phyloP scores from a whole-genome alignment of 768 basidiomycete species.

The Tulasnella sp. region DNA sequence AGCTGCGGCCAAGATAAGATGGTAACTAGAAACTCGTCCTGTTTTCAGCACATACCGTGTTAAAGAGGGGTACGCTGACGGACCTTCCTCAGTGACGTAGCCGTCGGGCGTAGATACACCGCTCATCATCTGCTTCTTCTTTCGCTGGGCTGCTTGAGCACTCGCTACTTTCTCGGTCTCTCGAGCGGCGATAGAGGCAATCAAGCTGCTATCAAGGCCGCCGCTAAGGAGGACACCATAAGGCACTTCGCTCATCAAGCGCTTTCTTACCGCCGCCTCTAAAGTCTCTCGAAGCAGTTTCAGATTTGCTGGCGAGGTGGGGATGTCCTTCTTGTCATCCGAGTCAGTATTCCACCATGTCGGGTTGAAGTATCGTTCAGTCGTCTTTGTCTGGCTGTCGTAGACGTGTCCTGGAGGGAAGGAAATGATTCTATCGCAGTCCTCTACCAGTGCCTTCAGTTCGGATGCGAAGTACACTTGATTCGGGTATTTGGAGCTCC shows the following conservation, averaged over 20 bases:
- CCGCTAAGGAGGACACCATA: conserved; percentile 95
- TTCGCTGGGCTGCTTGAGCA: conserved; percentile 62
- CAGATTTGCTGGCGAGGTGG: conserved; percentile 51
- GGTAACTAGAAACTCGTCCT: conserved; percentile 35
- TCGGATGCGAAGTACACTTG: conserved; percentile 90
- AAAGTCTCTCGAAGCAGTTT: conserved; percentile 65
- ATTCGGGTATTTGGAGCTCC: conserved; percentile 72
- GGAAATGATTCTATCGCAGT: conserved; percentile 88
- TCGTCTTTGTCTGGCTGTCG: conserved; percentile 70
- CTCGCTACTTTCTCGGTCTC: conserved; percentile 88
- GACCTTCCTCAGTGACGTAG: conserved; percentile 30
- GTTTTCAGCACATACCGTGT: not conserved
- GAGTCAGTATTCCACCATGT: conserved; percentile 82
- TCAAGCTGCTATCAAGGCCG: conserved; percentile 90
- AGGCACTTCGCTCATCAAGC: conserved; percentile 96
- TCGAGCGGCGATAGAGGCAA: conserved; percentile 86
- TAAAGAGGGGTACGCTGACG: conserved; percentile 29
- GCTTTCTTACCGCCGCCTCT: conserved; percentile 85
- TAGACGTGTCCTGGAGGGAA: conserved; percentile 98
- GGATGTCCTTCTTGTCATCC: conserved; percentile 46
- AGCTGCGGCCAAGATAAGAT: conserved; percentile 88
- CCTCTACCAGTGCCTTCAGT: conserved; percentile 79
- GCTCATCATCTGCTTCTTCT: conserved; percentile 24
- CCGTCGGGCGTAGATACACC: conserved; percentile 11
- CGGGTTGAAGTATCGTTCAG: conserved; percentile 77